Conservation (phyloP, 139 green algal species). For the Chara braunii region DNA sequence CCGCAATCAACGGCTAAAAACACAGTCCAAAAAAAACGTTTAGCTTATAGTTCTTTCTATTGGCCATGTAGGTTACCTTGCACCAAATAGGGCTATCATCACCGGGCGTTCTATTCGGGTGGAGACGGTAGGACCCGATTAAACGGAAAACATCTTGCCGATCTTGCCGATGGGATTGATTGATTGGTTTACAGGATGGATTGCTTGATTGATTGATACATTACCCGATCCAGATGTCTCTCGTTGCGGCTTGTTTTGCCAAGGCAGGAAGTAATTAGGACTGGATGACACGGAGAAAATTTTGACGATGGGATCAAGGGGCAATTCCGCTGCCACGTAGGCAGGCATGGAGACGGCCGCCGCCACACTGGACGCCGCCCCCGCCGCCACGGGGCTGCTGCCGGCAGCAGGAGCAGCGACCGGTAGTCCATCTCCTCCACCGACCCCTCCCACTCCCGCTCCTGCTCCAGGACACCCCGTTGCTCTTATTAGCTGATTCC, state of each 20-base stretch:
- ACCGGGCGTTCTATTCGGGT: no score
- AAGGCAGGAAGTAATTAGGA: slow-evolving; percentile 62
- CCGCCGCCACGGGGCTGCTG: background rate
- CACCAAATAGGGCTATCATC: no score
- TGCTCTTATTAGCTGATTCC: background rate
- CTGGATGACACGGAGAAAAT: slow-evolving; percentile 54
- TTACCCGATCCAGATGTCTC: slow-evolving; percentile 26
- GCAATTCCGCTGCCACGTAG: slow-evolving; percentile 9
- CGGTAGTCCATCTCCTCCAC: background rate
- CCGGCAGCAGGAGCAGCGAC: background rate
- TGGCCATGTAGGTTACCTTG: no score
- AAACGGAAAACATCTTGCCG: no score
- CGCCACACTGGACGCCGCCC: background rate
- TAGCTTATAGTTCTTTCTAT: no score
- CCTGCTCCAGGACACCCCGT: background rate
- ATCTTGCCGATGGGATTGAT: no score
- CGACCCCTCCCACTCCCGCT: no score
- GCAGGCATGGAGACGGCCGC: background rate
- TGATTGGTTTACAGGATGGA: no score
- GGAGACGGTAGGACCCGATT: no score
- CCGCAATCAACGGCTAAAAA: no score
- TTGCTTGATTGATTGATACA: no score
- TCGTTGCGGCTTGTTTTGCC: slow-evolving; percentile 67
- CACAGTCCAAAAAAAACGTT: no score
- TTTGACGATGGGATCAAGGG: slow-evolving; percentile 66